Base-by-base conservation (phyloP, 2,329 filamentous ascomycete species). In the Colletotrichum eleusines region DNA sequence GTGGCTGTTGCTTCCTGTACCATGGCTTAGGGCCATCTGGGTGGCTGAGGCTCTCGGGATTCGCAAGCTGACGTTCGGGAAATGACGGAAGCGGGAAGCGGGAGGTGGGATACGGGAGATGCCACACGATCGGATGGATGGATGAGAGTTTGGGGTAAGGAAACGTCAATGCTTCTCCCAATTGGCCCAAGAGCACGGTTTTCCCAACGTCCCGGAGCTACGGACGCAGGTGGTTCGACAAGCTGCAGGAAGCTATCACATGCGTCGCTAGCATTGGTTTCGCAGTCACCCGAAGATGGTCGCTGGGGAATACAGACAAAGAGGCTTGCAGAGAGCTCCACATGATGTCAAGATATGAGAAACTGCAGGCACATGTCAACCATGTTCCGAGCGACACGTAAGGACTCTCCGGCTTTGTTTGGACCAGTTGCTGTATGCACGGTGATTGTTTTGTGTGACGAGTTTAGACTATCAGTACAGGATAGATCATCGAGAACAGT, bases 41-140 rank as follows among this genome's bases (percentile, higher is more conserved):
- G 50, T 67, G 67, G 68, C 68, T 63, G 44, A 40, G 38, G 26
- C 28, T 38, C 44, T 51, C 26, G 46, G 50, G 12, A 33, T 53
- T 3, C 16, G 18, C 35, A n/a, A 11, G 46, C 31, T 20, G 40
- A 51, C 61, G 11, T 5, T 71, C 69, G 69, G 69, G 69, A 69
- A 69, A 68, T 63, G 64, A 71, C 69, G 69, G 69, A 71, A 63
- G 58, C 1, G 58, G 48, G 48, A 44, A 38, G n/a, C 33, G 16
- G 23, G 31, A 5, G 12, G 28, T 31, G 63, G 63, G n/a, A n/a
- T n/a, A n/a, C n/a, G n/a, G n/a, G n/a, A n/a, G n/a, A n/a, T n/a
- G n/a, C n/a, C n/a, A 63, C 44, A 54, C 51, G 20, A 71, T 63
- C 69, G 69, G 69, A 71, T 50, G 69, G 64, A 23, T 44, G n/a